Conservation (phyloP, 225 moss, liverwort and hornwort species). For the Antitrichia curtipendula region DNA sequence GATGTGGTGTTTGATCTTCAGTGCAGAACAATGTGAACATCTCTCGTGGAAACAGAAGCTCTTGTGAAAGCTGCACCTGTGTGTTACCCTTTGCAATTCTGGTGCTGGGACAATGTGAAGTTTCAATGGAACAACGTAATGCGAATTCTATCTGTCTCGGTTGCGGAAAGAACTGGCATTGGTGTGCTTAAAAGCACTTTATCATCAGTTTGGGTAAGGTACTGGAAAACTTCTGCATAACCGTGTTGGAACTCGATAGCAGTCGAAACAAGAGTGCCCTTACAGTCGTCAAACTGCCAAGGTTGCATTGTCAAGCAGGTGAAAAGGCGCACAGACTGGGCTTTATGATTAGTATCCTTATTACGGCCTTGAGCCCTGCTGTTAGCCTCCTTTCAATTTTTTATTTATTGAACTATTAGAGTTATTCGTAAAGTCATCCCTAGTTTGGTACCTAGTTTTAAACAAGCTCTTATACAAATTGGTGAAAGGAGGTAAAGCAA, state of each 20-base stretch:
- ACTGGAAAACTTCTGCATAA: background rate
- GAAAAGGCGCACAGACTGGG: background rate
- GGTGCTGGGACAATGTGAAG: background rate
- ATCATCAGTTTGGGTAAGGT: background rate
- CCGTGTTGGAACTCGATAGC: background rate
- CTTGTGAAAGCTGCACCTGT: background rate
- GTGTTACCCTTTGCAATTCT: background rate
- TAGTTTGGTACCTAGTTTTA: no score
- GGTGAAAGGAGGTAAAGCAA: no score
- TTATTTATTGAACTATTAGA: background rate
- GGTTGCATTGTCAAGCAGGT: background rate
- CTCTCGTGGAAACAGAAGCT: constrained; percentile 2
- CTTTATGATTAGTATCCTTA: background rate
- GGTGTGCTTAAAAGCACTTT: background rate
- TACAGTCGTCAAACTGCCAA: background rate
- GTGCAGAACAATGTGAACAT: constrained; percentile 11
- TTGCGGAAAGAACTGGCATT: background rate
- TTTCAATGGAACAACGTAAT: background rate
- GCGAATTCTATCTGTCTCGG: background rate
- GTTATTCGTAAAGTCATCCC: no score
- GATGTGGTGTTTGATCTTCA: background rate
- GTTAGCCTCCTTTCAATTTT: background rate
- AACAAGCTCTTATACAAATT: no score
- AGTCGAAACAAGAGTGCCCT: background rate
- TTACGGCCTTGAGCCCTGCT: background rate